phyloP scores from a whole-genome alignment of 768 basidiomycete genomes.

The Leccinum ochraceum region DNA sequence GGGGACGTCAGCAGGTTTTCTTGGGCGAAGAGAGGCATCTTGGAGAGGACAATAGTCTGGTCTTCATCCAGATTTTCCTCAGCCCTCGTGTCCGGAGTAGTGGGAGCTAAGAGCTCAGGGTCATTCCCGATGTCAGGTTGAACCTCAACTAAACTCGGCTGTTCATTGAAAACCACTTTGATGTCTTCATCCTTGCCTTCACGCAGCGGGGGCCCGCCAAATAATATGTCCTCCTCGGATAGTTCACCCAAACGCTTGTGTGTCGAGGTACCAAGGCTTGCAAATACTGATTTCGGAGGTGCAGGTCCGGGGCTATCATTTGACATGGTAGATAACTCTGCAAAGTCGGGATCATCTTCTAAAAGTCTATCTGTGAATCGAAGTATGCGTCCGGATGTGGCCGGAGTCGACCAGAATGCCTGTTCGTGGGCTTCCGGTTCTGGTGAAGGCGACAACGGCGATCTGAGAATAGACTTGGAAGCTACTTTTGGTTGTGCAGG shows the following conservation, averaged over 20 bases:
- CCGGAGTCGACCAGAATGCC: slow-evolving; percentile 64
- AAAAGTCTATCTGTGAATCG: slow-evolving; percentile 63
- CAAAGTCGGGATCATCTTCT: slow-evolving; percentile 64
- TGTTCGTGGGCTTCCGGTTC: slow-evolving; percentile 47
- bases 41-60: slow-evolving; percentile 33
- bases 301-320: slow-evolving; percentile 47
- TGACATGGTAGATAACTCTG: slow-evolving; percentile 45
- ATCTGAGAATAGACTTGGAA: slow-evolving; percentile 16
- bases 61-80: slow-evolving; percentile 30
- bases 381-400: slow-evolving; percentile 52
- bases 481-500: slow-evolving; percentile 11
- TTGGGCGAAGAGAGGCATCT: not conserved
- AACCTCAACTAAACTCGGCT: slow-evolving; percentile 14
- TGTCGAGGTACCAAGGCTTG: slow-evolving; percentile 20
- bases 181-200: slow-evolving; percentile 3
- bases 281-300: slow-evolving; percentile 32
- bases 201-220: slow-evolving; percentile 6
- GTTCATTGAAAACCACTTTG: slow-evolving; percentile 12
- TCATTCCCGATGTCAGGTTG: slow-evolving; percentile 10
- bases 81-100: slow-evolving; percentile 1
- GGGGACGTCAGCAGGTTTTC: not conserved
- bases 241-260: slow-evolving; percentile 4
- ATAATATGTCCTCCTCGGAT: slow-evolving; percentile 11
- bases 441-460: slow-evolving; percentile 20
- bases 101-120: slow-evolving; percentile 2